phyloP scores from a whole-genome alignment of 2,329 filamentous ascomycete species.

The Colletotrichum godetiae region DNA sequence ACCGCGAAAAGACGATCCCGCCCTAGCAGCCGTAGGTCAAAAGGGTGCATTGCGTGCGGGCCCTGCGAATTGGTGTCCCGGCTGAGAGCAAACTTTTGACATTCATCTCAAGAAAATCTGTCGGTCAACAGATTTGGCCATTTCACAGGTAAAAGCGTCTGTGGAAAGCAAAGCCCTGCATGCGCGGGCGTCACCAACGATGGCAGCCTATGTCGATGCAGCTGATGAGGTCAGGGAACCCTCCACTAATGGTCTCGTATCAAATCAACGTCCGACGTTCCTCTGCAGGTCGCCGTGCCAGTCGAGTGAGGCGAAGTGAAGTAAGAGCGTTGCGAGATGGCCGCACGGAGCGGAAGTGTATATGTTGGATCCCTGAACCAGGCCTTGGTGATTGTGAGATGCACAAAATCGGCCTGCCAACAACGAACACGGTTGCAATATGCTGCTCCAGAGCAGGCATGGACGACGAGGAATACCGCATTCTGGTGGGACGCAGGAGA shows the following conservation, averaged over 20 bases:
- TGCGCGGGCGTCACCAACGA: constrained; percentile 18
- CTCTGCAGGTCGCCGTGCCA: constrained; percentile 27
- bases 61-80: constrained; percentile 13
- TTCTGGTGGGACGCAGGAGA: constrained; percentile 27
- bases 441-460: constrained; percentile 8
- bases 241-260: constrained; percentile 18
- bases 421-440: neutral
- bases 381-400: constrained; percentile 6
- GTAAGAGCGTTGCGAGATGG: neutral
- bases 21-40: constrained; percentile 16
- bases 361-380: constrained; percentile 21
- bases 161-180: constrained; percentile 19
- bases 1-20: constrained; percentile 2
- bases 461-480: neutral
- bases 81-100: constrained; percentile 23
- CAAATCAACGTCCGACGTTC: constrained; percentile 32
- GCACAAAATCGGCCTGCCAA: constrained; percentile 5
- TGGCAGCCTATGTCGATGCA: constrained; percentile 20
- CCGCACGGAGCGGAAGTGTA: neutral
- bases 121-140: constrained; percentile 29
- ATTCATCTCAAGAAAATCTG: constrained; percentile 22
- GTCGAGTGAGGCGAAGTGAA: constrained; percentile 21
- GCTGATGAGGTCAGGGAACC: constrained; percentile 30
- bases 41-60: constrained; percentile 14
- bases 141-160: constrained; percentile 26